Evolutionary conservation across 2,329 filamentous ascomycete species (phyloP).

Genomic region (Leptodontidium sp.): DNA sequence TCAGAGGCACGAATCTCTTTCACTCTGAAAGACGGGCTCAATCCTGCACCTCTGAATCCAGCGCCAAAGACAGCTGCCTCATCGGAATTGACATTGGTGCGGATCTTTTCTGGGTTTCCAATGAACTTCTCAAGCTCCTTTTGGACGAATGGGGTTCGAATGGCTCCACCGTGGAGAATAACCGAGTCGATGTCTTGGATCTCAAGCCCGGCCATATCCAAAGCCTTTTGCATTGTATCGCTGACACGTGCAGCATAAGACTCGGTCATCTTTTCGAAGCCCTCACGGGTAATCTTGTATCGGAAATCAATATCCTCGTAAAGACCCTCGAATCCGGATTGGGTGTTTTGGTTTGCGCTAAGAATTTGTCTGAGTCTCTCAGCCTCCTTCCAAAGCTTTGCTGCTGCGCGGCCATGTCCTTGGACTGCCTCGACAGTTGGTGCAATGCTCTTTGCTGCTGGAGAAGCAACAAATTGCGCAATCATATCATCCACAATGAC

Average conservation of each 20-base stretch:
- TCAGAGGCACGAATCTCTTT: constrained; percentile 94
- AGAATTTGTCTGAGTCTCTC: constrained; percentile 87
- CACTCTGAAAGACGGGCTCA: constrained; percentile 95
- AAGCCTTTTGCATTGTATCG: constrained; percentile 74
- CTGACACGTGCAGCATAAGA: constrained; percentile 73
- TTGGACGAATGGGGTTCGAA: constrained; percentile 93
- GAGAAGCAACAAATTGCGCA: constrained; percentile 75
- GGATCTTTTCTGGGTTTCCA: constrained; percentile 79
- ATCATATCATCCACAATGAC: constrained; percentile 92
- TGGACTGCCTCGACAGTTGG: constrained; percentile 71
- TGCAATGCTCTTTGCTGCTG: constrained; percentile 70
- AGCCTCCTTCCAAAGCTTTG: constrained; percentile 92
- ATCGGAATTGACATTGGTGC: constrained; percentile 95
- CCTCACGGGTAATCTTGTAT: constrained; percentile 82
- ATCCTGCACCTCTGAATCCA: constrained; percentile 88
- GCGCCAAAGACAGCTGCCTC: constrained; percentile 97
- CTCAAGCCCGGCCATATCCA: constrained; percentile 76
- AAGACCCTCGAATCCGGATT: constrained; percentile 84
- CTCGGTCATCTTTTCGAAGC: constrained; percentile 82
- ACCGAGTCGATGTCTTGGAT: constrained; percentile 84
- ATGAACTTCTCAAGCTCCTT: constrained; percentile 81
- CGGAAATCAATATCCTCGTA: constrained; percentile 93
- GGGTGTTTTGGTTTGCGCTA: constrained; percentile 88
- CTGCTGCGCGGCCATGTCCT: constrained; percentile 81
- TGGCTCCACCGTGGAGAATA: constrained; percentile 90